Conservation (phyloP, 768 basidiomycete genomes). For the Lentinula edodes region DNA sequence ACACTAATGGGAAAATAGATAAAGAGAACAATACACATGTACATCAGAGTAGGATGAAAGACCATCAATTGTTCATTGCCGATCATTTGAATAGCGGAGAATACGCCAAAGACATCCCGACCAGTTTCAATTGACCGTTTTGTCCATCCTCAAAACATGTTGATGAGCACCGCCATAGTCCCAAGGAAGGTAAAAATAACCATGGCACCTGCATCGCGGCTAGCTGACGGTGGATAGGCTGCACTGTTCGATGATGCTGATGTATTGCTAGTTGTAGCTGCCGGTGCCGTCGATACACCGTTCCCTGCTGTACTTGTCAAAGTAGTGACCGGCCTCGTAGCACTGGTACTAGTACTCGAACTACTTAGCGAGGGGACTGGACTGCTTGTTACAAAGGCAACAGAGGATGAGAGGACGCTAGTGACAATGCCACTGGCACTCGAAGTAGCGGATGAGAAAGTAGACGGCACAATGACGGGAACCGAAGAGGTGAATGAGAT, state of each 20-base stretch:
- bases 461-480: background rate
- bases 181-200: background rate
- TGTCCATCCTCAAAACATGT: background rate
- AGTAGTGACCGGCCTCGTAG: background rate
- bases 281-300: background rate
- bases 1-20: background rate
- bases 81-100: background rate
- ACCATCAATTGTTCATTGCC: background rate
- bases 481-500: background rate
- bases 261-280: background rate
- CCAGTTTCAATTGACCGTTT: background rate
- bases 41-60: background rate
- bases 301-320: background rate
- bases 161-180: background rate
- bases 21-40: background rate
- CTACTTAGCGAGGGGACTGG: background rate
- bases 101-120: background rate
- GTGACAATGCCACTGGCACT: background rate
- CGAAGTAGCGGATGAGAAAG: background rate
- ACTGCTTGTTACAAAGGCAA: background rate
- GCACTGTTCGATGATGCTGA: background rate
- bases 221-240: background rate
- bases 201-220: background rate
- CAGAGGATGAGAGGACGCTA: background rate
- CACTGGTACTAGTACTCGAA: background rate